Evolutionary conservation across 805 yeast species (phyloP), one percentile per base, ranked within the genome.

Genomic region (Barnettozyma botsteinii): DNA sequence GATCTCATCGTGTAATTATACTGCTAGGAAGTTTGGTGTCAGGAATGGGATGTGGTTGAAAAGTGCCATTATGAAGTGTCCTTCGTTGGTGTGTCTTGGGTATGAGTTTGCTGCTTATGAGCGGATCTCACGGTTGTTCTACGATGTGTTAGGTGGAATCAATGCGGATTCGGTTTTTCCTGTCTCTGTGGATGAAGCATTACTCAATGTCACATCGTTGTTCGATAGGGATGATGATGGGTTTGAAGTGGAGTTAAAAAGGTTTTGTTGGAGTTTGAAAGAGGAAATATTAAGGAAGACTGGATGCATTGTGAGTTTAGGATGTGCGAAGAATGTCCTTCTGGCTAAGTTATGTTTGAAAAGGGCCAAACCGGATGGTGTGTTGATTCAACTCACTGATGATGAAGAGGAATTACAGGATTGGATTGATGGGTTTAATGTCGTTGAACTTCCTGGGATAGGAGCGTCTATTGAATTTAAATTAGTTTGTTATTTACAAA

Each of bases 21-120:
- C 70, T 4, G 96, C 97, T 0, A 69, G 98, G 22, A 56, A 66
- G n/a, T 66, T 49, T 42, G 98, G 98, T 0, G 80, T 91, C 5
- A 65, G 57, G 21, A 89, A 93, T 56, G 98, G 98, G 0, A 85
- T 83, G 93, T 93, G 97, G 95, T 73, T 85, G 2, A 65, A 77
- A 2, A 49, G 65, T 2, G 98, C 97, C 0, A 66, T 62, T 45
- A 59, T 62, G 28, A 43, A 75, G 25, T 85, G 97, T 52, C 95
- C 93, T 0, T 41, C 75, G 4, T 57, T 91, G 26, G 62, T 76
- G 1, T 68, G 76, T 18, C 51, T 91, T 14, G 81, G 77, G 7
- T 86, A 87, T 55, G 82, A 86, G 46, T 91, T 89, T 58, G 77
- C 70, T 5, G 72, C 73, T 6, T 88, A 88, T 55, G 93, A 85